Evolutionary conservation across 1,139 yeast species (phyloP), one percentile per base, ranked within the genome.

Genomic region (Hansenula anomala): DNA sequence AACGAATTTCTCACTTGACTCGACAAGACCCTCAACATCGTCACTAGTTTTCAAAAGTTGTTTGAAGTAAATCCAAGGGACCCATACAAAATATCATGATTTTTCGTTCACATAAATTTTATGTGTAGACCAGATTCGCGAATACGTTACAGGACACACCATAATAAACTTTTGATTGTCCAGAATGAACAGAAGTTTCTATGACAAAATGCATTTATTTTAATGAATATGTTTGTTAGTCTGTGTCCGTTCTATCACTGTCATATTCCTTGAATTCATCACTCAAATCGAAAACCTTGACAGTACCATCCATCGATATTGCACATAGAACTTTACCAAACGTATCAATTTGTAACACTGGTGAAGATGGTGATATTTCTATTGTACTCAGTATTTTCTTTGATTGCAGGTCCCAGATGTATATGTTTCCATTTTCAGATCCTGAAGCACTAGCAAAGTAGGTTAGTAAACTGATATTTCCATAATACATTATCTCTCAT

Each of bases 381-480:
- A 73, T 48, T 30, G 58, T 60, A 22, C 59, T 65, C 8, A 75
- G 64, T 5, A 80, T 57, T n/a, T 69, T 61, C 55, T 81, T 85
- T 8, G 78, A 60, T 48, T 85, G 90, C 1, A 88, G 69, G 52
- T 86, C 81, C 96, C 96, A 89, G 28, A 87, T 63, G 10, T 78
- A 59, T 2, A 88, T 61, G 1, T 72, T 69, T 1, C 83, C 80
- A 3, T 54, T 47, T 41, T 84, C 92, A 38, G 83, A 73, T 0
- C 95, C 95, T 5, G 89, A 78, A 2, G 71, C 76, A 33, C 45
- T 20, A 84, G 4, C n/a, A 69, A 16, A 22, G 72, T 47, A 1
- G 80, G 72, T 9, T 54, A 45, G 29, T 30, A 33, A 11, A n/a
- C n/a, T n/a, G n/a, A 15, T 19, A 17, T 18, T 3, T 10, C 13